These are phyloP conservation scores for Pichia scutulata DNA, from an alignment of 805 yeast species.

Conservation along the genomic window DNA sequence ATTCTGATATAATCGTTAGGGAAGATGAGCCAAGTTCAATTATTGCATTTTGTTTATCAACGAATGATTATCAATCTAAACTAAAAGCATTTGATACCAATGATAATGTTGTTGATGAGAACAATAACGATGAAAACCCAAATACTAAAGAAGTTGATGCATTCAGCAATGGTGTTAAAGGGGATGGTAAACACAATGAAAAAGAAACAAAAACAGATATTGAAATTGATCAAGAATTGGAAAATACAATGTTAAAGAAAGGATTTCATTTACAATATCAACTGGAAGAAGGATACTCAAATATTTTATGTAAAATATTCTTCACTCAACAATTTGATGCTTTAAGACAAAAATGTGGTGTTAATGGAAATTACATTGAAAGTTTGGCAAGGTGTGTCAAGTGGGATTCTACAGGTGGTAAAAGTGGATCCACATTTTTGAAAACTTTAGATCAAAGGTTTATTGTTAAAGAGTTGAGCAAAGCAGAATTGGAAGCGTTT, in stretches of 20 bases:
- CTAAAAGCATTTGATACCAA: slow-evolving; percentile 16
- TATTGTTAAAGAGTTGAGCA: slow-evolving; percentile 82
- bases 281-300: slow-evolving; percentile 77
- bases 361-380: slow-evolving; percentile 68
- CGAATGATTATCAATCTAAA: slow-evolving; percentile 61
- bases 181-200: neutral
- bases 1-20: slow-evolving; percentile 85
- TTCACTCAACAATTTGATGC: slow-evolving; percentile 97
- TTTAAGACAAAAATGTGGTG: slow-evolving; percentile 75
- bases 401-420: slow-evolving; percentile 96
- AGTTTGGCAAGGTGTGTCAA: slow-evolving; percentile 88
- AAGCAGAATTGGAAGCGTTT: slow-evolving; percentile 86
- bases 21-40: slow-evolving; percentile 96
- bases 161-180: neutral
- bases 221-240: slow-evolving; percentile 31
- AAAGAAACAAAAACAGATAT: neutral
- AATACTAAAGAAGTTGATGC: neutral
- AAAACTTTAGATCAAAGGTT: slow-evolving; percentile 88
- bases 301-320: slow-evolving; percentile 85
- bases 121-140: neutral
- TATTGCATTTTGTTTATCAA: slow-evolving; percentile 85
- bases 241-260: slow-evolving; percentile 65
- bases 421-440: slow-evolving; percentile 89
- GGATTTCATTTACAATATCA: slow-evolving; percentile 91
- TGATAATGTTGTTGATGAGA: neutral